These are phyloP conservation scores for Solanum neorickii DNA, from an alignment of 257 asterid species.

Conservation along the genomic window DNA sequence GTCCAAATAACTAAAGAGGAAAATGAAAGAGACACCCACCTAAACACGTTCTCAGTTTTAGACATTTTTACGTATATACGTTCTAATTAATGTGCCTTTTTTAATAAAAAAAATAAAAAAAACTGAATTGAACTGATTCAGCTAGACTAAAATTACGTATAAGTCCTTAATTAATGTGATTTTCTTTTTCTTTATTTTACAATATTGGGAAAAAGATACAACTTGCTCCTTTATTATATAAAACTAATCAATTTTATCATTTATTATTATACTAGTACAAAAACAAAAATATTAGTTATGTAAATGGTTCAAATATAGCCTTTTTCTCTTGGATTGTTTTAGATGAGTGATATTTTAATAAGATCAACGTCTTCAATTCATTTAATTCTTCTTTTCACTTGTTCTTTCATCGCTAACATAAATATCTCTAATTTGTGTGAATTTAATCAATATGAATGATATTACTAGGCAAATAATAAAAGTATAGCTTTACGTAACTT, in stretches of 20 bases:
- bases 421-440: background rate
- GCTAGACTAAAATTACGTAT: background rate
- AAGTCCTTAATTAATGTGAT: background rate
- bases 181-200: background rate
- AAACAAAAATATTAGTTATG: background rate
- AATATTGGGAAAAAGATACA: background rate
- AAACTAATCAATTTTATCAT: background rate
- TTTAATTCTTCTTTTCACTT: background rate
- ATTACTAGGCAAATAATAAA: background rate
- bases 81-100: background rate
- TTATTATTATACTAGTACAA: background rate
- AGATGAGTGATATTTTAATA: background rate
- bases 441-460: background rate
- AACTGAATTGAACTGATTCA: background rate
- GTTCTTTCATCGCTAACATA: background rate
- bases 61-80: background rate
- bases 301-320: background rate
- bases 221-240: background rate
- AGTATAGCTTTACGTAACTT: background rate
- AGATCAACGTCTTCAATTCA: accelerated
- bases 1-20: background rate
- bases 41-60: background rate
- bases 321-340: background rate
- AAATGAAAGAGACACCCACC: background rate
- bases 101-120: background rate